Base-by-base conservation (phyloP, 139 green algal species). In the Tetradesmus obliquus region DNA sequence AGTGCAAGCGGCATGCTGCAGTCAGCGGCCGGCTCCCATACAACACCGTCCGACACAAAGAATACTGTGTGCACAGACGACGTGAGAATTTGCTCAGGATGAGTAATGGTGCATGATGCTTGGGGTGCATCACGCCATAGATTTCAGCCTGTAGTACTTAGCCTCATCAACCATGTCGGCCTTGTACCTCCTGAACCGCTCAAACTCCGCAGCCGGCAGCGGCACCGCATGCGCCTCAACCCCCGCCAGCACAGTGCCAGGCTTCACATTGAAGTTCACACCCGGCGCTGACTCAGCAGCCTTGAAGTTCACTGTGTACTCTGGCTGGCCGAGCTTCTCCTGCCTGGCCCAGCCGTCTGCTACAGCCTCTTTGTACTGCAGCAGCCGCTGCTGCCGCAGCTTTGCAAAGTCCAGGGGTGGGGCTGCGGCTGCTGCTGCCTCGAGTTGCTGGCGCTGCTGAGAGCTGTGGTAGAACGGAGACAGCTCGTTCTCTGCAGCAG, bases 401-500 rank as follows among this genome's bases (percentile, higher is more conserved):
- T 9, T n/a, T n/a, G 7, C 53, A 9, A n/a, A n/a, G 24, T 86
- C 81, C 53, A 60, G 7, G 54, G 51, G 10, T 9, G 22, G 10
- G 55, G 81, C 51, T 10, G 22, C 24, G 22, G 22, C 22, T 69
- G 81, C 32, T 45, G 32, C 32, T 45, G 32, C 32, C 32, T 45
- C 32, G 32, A 45, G 32, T 45, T 45, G 32, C 32, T 45, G 32
- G 32, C 32, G 32, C 32, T 45, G 32, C 32, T 45, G 32, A 45
- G 32, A 45, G 32, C 32, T 17, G 32, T 58, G 81, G 32, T 86
- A 60, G 53, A 86, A 86, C 1, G 81, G 12, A 69, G 81, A 86
- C 12, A 86, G 81, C 24, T 86, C 81, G 54, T 86, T 86, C 13
- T 86, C 81, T 86, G 81, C 81, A 20, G 32, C 32, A 45, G 32